A percentile compares a stretch with the other conserved stretches of the same genome.
Conservation (phyloP, 208 protist genomes). For the Trypanosoma cruzi region DNA sequence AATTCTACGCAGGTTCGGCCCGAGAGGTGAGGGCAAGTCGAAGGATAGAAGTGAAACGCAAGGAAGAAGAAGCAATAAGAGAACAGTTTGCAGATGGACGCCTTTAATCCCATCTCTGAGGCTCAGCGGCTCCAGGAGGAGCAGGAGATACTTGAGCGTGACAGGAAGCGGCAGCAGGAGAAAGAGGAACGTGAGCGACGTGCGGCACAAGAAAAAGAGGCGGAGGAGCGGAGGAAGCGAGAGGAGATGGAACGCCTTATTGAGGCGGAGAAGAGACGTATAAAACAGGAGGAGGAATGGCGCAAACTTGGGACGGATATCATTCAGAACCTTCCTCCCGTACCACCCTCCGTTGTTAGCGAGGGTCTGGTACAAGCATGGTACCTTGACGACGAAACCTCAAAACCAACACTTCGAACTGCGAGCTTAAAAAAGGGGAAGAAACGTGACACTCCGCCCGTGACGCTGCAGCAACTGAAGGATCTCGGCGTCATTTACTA, state of each 20-base stretch:
- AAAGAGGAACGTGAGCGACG: conserved; percentile 76
- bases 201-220: conserved; percentile 51
- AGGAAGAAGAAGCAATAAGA: neutral
- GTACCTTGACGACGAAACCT: conserved; percentile 87
- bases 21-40: neutral
- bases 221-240: conserved; percentile 53
- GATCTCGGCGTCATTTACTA: conserved; percentile 86
- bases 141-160: conserved; percentile 81
- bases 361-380: conserved; percentile 69
- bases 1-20: too few species aligned
- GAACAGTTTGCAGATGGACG: conserved; percentile 10
- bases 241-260: conserved; percentile 64
- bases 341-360: conserved; percentile 64
- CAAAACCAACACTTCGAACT: conserved; percentile 60
- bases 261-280: conserved; percentile 72
- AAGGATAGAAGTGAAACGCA: neutral
- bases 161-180: conserved; percentile 63
- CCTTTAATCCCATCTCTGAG: conserved; percentile 41
- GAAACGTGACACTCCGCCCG: conserved; percentile 41
- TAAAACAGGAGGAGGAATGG: conserved; percentile 81
- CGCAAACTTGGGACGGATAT: conserved; percentile 75
- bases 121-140: conserved; percentile 76
- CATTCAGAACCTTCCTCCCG: conserved; percentile 80
- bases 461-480: conserved; percentile 72
- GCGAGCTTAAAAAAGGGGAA: conserved; percentile 76